Base-by-base conservation (phyloP, 768 basidiomycete species). In the Lactarius indigo region DNA sequence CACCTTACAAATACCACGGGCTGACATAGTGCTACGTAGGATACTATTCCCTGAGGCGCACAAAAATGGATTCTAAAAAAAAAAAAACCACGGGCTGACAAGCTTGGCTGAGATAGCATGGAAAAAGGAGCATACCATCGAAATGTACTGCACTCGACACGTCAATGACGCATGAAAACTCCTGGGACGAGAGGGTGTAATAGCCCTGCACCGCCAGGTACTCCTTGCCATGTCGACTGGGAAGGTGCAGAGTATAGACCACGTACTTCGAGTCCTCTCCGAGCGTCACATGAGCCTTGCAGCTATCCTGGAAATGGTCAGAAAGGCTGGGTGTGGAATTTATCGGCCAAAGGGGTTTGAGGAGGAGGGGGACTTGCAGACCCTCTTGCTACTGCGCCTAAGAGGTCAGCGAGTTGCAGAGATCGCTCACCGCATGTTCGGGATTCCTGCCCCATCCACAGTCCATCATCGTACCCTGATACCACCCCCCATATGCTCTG, bases 291-390 rank as follows among this genome's bases (percentile, higher is more conserved):
- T 7, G 10, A 30, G 28, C 1, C 8, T 31, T 2, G 28, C 37
- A 6, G 30, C 18, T 7, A 56, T 65, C 20, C 52, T 65, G 1
- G 23, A 60, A 15, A 5, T 65, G 10, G 2, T 57, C 3, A 33
- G 26, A 33, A 47, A 57, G 30, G 59, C 59, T 7, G 39, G 59
- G 17, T 15, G 26, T 5, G 55, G 59, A 18, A n/a, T 23, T 0
- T 66, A 61, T 52, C 59, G 37, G 2, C 64, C 64, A n/a, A 61
- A 57, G 30, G n/a, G 59, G 2, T 66, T 57, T 35, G 23, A 42
- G 8, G 55, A 66, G 15, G 52, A 61, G 23, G 54, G 61, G 3
- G 50, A 66, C n/a, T 30, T 61, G 6, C 52, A n/a, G 1, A 52
- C 54, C 0, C n/a, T 61, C 2, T 20, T 65, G 2, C 56, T 65